Conservation (phyloP, 2,329 filamentous ascomycete species). For the Cordyceps militaris region DNA sequence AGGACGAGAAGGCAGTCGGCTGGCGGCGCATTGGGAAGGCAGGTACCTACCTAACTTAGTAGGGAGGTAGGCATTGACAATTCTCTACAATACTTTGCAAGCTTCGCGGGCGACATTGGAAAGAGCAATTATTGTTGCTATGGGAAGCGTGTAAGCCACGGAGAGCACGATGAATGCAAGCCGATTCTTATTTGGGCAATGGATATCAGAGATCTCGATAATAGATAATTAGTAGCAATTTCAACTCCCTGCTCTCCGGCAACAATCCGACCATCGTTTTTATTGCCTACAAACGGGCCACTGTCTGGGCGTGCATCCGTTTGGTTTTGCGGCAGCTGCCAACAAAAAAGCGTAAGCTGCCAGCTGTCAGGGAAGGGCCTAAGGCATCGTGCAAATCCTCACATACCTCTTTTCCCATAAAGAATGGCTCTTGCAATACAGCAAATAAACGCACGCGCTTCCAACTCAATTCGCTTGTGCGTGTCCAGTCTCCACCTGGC, state of each 20-base stretch:
- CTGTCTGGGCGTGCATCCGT: not conserved
- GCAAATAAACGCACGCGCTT: no score
- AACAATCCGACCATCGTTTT: not conserved
- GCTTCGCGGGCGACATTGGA: not conserved
- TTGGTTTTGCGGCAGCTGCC: constrained; percentile 2
- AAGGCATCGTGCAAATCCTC: no score
- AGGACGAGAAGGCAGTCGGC: not conserved
- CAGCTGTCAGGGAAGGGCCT: not conserved
- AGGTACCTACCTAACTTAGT: not conserved
- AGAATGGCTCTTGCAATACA: not conserved
- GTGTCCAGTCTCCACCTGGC: not conserved
- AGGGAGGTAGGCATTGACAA: not conserved
- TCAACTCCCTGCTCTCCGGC: not conserved
- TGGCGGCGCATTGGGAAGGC: not conserved
- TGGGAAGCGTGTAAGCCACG: not conserved
- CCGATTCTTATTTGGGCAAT: not conserved
- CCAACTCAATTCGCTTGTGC: not conserved
- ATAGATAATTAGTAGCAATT: not conserved
- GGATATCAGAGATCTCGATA: no score
- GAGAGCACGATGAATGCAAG: not conserved
- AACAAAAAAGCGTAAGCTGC: not conserved
- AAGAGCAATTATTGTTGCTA: not conserved
- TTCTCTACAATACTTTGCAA: not conserved
- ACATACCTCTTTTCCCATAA: not conserved
- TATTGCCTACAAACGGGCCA: not conserved